Evolutionary conservation across 2,329 filamentous ascomycete genomes (phyloP), one percentile per base, ranked within the genome.

Genomic region (Hypoxylon sp.): DNA sequence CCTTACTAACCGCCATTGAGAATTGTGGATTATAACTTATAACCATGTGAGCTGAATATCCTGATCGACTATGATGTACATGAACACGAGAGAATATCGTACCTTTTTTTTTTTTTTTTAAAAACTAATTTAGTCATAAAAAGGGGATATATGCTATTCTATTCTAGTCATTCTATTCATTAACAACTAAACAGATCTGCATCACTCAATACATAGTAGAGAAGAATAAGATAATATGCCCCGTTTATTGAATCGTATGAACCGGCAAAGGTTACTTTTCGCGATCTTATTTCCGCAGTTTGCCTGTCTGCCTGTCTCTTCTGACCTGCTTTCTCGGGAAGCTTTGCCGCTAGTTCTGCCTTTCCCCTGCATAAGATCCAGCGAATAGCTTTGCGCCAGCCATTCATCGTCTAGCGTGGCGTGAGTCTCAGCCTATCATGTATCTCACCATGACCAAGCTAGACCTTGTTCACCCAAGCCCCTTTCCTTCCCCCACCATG

Each of bases 381-480:
- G 34, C 54, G 49, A 57, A 57, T 57, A 38, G 29, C 54, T 45
- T 54, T 34, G 54, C 50, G 45, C 50, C 54, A 51, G 37, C 50
- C 54, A 25, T 44, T 37, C 50, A 29, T 23, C 38, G 23, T 17
- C 37, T 44, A 44, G 51, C 32, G 42, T 55, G 42, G 50, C 45
- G 44, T 32, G 13, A 12, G 6, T 36, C 1, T 21, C 44, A 35
- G 7, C 54, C 54, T 57, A 57, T 57, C 46, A 57, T 12, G 21
- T n/a, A n/a, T 23, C 11, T 42, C 26, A 11, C 27, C 32, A 6
- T 45, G 11, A 37, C 31, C 41, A 29, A 54, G 36, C 46, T 40
- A 30, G 23, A 29, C n/a, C 9, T 37, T 44, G 36, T n/a, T n/a
- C n/a, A n/a, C n/a, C 31, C 36, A 50, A 34, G 40, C 51, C 52